phyloP scores from a whole-genome alignment of 139 green algal genomes.

The Desmodesmus armatus region DNA sequence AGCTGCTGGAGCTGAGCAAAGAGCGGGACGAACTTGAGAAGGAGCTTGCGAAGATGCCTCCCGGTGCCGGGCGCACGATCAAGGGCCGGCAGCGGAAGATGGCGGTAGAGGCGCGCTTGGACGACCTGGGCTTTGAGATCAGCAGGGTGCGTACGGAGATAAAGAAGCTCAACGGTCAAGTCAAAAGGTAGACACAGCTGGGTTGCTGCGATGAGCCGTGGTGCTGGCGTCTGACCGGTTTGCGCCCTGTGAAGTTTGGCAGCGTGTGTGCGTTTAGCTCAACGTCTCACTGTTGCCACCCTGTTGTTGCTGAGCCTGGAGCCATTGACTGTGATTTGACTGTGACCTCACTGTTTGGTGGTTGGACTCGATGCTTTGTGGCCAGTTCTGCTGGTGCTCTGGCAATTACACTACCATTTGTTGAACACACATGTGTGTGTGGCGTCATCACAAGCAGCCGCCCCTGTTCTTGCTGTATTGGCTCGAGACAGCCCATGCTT shows the following conservation, averaged over 20 bases:
- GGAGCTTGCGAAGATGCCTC: slow-evolving; percentile 68
- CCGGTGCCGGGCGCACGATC: slow-evolving; percentile 58
- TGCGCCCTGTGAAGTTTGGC: neutral
- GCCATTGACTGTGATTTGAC: no score
- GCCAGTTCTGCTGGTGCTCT: no score
- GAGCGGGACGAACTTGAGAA: slow-evolving; percentile 66
- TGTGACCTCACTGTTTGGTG: no score
- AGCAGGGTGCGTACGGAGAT: slow-evolving; percentile 66
- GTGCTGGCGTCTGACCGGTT: neutral
- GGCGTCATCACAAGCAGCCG: no score
- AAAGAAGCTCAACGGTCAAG: slow-evolving; percentile 39
- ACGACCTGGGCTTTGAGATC: slow-evolving; percentile 51
- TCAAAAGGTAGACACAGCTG: neutral
- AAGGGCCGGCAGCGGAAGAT: slow-evolving; percentile 63
- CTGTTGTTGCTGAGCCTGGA: no score
- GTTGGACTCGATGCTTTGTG: no score
- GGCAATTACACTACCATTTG: no score
- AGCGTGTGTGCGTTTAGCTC: neutral
- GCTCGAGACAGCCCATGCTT: no score
- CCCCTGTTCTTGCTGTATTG: no score
- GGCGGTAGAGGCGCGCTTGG: slow-evolving; percentile 67
- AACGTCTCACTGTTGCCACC: no score
- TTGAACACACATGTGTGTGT: no score
- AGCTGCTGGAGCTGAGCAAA: slow-evolving; percentile 64
- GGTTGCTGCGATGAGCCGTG: slow-evolving; percentile 24